Base-by-base conservation (phyloP, 768 basidiomycete genomes). In the Pulveroboletus sp. region DNA sequence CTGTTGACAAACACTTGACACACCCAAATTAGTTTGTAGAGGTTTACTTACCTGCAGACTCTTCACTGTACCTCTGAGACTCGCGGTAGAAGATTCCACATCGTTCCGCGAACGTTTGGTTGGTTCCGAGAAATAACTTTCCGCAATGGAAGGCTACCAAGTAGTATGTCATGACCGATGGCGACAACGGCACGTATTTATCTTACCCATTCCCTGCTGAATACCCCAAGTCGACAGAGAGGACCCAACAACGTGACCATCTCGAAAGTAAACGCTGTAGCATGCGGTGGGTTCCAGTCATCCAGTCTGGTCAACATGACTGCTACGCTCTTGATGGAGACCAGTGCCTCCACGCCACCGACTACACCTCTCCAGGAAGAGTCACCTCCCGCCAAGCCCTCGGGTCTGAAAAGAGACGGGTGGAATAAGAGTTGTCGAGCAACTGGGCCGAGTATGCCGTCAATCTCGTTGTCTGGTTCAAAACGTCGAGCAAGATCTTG, bases 301-400 rank as follows among this genome's bases (percentile, higher is more conserved):
- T 78, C 75, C 77, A 90, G 74, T 51, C 79, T 72, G 20, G 85
- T 87, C 47, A 93, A 83, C 83, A 91, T 83, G 3, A 73, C 67
- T 16, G 94, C 95, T 46, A 97, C 84, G 45, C 79, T 73, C 72
- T 95, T 97, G 60, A 92, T 73, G 51, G 84, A 81, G 2, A 87
- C 81, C 25, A 99, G 75, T 9, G 80, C 80, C 59, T 90, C 89
- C 43, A 98, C 63, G 4, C 91, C 95, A 42, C 83, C 77, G 11
- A 94, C 66, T 16, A 92, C 84, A 21, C 83, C 82, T n/a, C 94
- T 77, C 97, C 97, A 99, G 52, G 78, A 79, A 21, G 84, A 73
- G 60, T 90, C 87, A 10, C 81, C 79, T 36, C 85, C 86, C 20
- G 78, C 80, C 36, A 91, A 69, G 21, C 89, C 87, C 63, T 86